phyloP scores from a whole-genome alignment of 352 stramenopile genomes.

The Globisporangium carolinianum region DNA sequence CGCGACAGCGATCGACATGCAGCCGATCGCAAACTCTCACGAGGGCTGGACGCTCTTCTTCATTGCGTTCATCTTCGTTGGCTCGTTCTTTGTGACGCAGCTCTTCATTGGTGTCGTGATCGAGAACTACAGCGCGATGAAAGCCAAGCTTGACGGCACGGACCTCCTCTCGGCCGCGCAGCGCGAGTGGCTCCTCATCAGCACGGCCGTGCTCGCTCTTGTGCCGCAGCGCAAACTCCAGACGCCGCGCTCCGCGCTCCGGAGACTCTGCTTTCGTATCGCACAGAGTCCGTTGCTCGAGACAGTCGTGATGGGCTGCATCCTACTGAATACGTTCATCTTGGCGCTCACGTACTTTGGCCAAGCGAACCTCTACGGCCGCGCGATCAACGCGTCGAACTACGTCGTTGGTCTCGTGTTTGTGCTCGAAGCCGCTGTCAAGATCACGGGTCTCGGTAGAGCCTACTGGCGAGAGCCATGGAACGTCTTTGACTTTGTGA shows the following conservation, averaged over 20 bases:
- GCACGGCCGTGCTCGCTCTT: constrained; percentile 34
- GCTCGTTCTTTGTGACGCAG: constrained; percentile 89
- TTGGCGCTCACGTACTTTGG: constrained; percentile 84
- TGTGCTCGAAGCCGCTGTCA: constrained; percentile 67
- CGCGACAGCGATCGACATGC: constrained; percentile 80
- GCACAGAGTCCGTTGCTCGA: constrained; percentile 57
- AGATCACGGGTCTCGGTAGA: constrained; percentile 61
- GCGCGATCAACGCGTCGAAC: constrained; percentile 65
- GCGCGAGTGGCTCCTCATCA: constrained; percentile 71
- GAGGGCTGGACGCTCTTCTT: constrained; percentile 78
- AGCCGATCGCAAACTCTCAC: constrained; percentile 71
- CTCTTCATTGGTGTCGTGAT: constrained; percentile 91
- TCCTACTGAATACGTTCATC: constrained; percentile 80
- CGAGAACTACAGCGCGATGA: constrained; percentile 86
- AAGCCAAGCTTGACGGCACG: constrained; percentile 52
- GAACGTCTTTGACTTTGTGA: constrained; percentile 82
- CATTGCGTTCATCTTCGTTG: constrained; percentile 83
- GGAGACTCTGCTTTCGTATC: constrained; percentile 33
- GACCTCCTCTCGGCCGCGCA: constrained; percentile 66
- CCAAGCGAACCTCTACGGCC: constrained; percentile 48
- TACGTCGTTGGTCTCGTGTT: constrained; percentile 81
- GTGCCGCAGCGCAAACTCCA: constrained; percentile 32
- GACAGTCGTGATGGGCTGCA: constrained; percentile 67
- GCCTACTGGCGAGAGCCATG: constrained; percentile 77
- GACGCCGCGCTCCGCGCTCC: constrained; percentile 27